phyloP scores from a whole-genome alignment of 495 filamentous ascomycete species.

The Trichodelitschia bisporula region DNA sequence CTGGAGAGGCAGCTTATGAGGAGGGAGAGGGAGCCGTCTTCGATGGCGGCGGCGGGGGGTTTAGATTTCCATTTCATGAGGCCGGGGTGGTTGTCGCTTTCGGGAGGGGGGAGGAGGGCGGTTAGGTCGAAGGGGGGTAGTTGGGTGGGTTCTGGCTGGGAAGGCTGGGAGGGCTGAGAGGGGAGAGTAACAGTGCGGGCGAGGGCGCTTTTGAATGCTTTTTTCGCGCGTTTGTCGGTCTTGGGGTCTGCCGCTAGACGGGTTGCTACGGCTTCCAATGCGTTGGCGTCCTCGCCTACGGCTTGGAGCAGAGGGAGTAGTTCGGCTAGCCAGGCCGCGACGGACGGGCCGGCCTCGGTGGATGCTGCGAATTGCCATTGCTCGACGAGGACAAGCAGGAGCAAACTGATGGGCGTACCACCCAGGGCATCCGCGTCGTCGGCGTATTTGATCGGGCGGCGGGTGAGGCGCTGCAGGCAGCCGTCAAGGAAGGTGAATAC shows the following conservation, averaged over 20 bases:
- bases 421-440: slow-evolving; percentile 14
- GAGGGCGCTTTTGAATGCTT: slow-evolving; percentile 4
- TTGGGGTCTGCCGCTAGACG: slow-evolving; percentile 14
- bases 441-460: slow-evolving; percentile 49
- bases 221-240: slow-evolving; percentile 1
- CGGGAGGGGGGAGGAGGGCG: slow-evolving; percentile 12
- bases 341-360: slow-evolving; percentile 13
- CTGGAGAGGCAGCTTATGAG: slow-evolving; percentile 56
- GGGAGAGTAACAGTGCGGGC: slow-evolving; percentile 7
- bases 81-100: slow-evolving; percentile 29
- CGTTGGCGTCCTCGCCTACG: slow-evolving; percentile 19
- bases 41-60: slow-evolving; percentile 45
- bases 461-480: slow-evolving; percentile 42
- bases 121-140: too few species aligned
- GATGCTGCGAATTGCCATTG: slow-evolving; percentile 44
- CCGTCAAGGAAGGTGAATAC: slow-evolving; percentile 54
- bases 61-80: slow-evolving; percentile 47
- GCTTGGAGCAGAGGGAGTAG: slow-evolving; percentile 21
- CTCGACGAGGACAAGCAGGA: slow-evolving; percentile 41
- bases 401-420: slow-evolving; percentile 18
- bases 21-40: slow-evolving; percentile 40
- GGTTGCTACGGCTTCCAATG: slow-evolving; percentile 21
- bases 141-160: too few species aligned
- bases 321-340: slow-evolving; percentile 30
- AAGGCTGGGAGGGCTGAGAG: slow-evolving; percentile 2